Evolutionary conservation across 257 asterid species (phyloP), one percentile per base, ranked within the genome.

Genomic region (Voacanga thouarsii): DNA sequence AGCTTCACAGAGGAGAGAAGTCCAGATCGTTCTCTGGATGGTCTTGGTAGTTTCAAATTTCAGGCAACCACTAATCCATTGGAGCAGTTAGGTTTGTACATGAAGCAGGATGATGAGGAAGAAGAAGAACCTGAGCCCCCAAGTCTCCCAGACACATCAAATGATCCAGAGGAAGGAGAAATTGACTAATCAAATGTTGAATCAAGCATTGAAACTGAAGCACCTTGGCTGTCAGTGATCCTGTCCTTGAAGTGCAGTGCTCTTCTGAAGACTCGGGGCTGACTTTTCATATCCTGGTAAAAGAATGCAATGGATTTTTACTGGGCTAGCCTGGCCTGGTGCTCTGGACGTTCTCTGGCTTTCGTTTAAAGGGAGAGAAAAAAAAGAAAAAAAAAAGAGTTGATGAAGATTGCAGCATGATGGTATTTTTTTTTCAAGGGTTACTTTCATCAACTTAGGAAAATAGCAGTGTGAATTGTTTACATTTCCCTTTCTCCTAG

Each of bases 51-150:
- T 85, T 90, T 89, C 82, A 89, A 90, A 70, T 90, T 92, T 75
- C 88, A 78, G 63, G 84, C 83, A 16, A 86, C 82, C 60, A 85
- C 89, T 82, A 92, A 89, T 80, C 94, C 97, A 5, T 61, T 92
- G 77, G 97, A 92, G 85, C 91, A 87, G 81, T 91, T 92, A 45
- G 97, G 97, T 39, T 75, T 90, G 70, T 90, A 87, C 87, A 92
- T 90, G 91, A 92, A 90, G 82, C 83, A 80, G 7, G 96, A 90
- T 3, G 96, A 92, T 2, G 96, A 90, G 6, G 96, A 91, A 61
- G 94, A 89, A 3, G 95, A 92, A 64, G 97, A 90, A 75, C 83
- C 78, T 12, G 89, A 88, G 61, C 80, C 83, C 72, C 78, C 74
- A 66, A 85, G 84, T 74, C 43, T 71, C 71, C 83, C 79, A 5